Base-by-base conservation (phyloP, 306 rosid species). In the Ormosia emarginata region DNA sequence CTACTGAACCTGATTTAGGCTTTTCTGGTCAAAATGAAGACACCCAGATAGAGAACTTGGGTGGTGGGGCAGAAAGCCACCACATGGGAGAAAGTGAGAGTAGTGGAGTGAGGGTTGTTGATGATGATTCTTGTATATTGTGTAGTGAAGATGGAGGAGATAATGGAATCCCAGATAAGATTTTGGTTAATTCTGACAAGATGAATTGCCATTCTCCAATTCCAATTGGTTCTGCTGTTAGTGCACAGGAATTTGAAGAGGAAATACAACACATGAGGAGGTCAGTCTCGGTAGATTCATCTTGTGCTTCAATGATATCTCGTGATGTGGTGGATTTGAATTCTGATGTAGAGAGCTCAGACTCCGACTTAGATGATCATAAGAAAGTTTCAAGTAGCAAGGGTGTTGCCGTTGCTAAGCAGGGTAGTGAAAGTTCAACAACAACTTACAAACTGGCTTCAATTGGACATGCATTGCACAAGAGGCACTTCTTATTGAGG, bases 241-340 rank as follows among this genome's bases (percentile, higher is more conserved):
- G 24, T 24, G 24, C 67, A 17, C 32, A 70, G 62, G 81, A 62
- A 24, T 50, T 7, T 11, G 80, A 67, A 52, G 85, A 79, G 14
- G 90, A 73, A 61, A 13, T 71, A 2, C 83, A 84, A 18, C 75
- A 74, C 13, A 53, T 83, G 59, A 89, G 84, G 77, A 89, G 93
- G 71, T 82, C 90, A 2, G 79, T 70, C 76, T 90, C 93, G 0
- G 2, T 86, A 80, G 88, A 88, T 80, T 82, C 86, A 5, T 30
- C 50, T 58, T 74, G 86, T 73, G 88, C 82, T 50, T 47, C 79
- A 14, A 37, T 55, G 33, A 33, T 86, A 24, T 74, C 77, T 74
- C 14, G 36, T 29, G 89, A 64, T 33, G 81, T 78, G 79, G 74
- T 84, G 2, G 67, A 52, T 70, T 58, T 74, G 5, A 34, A 77